Base-by-base conservation (phyloP, 2,329 filamentous ascomycete genomes). In the Rhinocladiella similis region DNA sequence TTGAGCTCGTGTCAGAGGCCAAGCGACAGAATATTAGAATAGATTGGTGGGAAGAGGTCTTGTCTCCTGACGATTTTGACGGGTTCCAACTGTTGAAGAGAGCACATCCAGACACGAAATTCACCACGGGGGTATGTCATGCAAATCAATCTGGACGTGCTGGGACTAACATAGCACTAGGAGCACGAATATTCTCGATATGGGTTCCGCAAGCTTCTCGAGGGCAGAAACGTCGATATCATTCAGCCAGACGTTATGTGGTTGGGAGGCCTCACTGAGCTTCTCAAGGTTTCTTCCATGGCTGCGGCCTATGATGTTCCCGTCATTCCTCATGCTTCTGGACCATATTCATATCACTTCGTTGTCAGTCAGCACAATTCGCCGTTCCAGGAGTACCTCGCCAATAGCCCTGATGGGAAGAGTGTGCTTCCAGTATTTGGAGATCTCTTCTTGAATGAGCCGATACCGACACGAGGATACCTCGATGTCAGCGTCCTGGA, bases 221-320 rank as follows among this genome's bases (percentile, higher is more conserved):
- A 96, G 75, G 88, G 88, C 54, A 90, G 91, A 64, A 95, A 96
- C 74, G 79, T 97, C 58, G 92, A 97, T 72, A 96, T 97, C 66
- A 85, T 97, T 67, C 92, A 96, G 76, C 92, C 92, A 13, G 92
- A 97, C 69, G 91, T 97, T 62, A 97, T 97, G 92, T 97, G 92
- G 92, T 85, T 96, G 13, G 92, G 92, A 61, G 92, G 92, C 60
- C 73, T 97, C 80, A 97, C 92, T 1, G 92, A 97, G 75, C 81
- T 97, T 56, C 85, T 97, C 63, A 94, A 91, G 75, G 88, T 97
- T 50, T 83, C 91, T 14, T 88, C 91, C 52, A 88, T 95, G 84
- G 92, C 92, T 3, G 85, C 91, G 3, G 92, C 92, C 19, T 97
- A 97, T 73, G 92, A 97, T 69, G 89, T 97, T 58, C 92, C 92